A percentile compares a stretch with the other conserved stretches of the same genome.
Evolutionary conservation across 345 rosid genomes (phyloP).

Genomic region (Rubroshorea leprosula): DNA sequence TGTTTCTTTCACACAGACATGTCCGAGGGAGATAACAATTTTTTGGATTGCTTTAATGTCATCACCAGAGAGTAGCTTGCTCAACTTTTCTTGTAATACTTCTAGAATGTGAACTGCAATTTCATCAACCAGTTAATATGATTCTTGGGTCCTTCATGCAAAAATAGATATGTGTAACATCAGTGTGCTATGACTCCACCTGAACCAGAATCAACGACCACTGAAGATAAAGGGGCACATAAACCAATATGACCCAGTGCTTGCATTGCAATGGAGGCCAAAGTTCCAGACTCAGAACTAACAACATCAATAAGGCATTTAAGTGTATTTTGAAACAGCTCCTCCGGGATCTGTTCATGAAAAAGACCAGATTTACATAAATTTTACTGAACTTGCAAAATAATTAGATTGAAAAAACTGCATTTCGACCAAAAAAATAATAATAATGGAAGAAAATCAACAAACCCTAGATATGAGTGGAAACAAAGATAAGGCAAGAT

Average conservation of each 20-base stretch:
- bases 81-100: constrained; percentile 60
- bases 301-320: constrained; percentile 64
- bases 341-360: constrained; percentile 52
- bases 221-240: constrained; percentile 56
- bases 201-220: constrained; percentile 43
- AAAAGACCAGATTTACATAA: constrained; percentile 8
- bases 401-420: not conserved
- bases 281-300: constrained; percentile 55
- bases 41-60: constrained; percentile 81
- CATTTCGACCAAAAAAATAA: not conserved
- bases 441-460: not conserved
- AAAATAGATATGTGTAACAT: constrained; percentile 5
- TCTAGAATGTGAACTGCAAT: constrained; percentile 57
- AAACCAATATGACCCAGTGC: constrained; percentile 93
- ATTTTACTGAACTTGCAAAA: not conserved
- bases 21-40: constrained; percentile 75
- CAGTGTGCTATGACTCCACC: constrained; percentile 41
- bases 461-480: not conserved
- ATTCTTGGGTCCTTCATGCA: constrained; percentile 15
- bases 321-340: constrained; percentile 52
- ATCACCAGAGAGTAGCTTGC: constrained; percentile 76
- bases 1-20: constrained; percentile 64
- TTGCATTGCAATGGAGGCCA: constrained; percentile 93
- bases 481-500: not conserved
- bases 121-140: constrained; percentile 18